Percentiles rank a stretch among this genome's conserved stretches.
Evolutionary conservation across 768 basidiomycete genomes (phyloP).

Genomic region (Clitopilus hobsonii): DNA sequence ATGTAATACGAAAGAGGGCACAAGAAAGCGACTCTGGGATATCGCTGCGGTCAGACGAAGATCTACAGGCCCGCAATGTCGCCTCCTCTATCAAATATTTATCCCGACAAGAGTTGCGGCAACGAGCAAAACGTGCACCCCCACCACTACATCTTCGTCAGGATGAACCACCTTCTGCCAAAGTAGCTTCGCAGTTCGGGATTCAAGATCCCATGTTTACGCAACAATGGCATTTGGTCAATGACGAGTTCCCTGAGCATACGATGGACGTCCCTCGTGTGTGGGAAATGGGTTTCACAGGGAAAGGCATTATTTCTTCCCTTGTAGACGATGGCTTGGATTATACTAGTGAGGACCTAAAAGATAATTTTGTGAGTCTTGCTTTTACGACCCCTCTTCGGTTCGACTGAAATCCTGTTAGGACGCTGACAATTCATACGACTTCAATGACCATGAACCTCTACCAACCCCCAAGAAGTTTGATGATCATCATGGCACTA

Average conservation of each 20-base stretch:
- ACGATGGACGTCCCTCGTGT: slow-evolving; percentile 91
- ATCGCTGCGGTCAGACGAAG: slow-evolving; percentile 35
- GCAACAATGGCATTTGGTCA: slow-evolving; percentile 92
- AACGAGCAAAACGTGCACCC: slow-evolving; percentile 74
- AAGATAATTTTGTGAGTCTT: slow-evolving; percentile 82
- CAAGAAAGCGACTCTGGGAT: slow-evolving; percentile 14
- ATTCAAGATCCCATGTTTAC: slow-evolving; percentile 79
- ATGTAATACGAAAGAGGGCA: slow-evolving; percentile 34
- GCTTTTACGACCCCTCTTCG: slow-evolving; percentile 1
- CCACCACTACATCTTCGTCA: slow-evolving; percentile 37
- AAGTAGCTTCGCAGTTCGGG: slow-evolving; percentile 1
- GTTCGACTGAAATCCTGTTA: slow-evolving; percentile 37
- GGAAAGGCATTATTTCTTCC: slow-evolving; percentile 80
- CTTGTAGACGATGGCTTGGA: slow-evolving; percentile 96
- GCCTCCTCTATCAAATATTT: slow-evolving; percentile 58
- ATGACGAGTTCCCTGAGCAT: slow-evolving; percentile 74
- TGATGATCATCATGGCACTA: slow-evolving; percentile 96
- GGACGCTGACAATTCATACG: slow-evolving; percentile 86
- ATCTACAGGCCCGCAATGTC: slow-evolving; percentile 34
- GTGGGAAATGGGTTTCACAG: slow-evolving; percentile 90
- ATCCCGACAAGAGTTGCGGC: slow-evolving; percentile 58
- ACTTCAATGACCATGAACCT: slow-evolving; percentile 91
- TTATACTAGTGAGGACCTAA: slow-evolving; percentile 81
- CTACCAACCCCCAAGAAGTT: slow-evolving; percentile 83
- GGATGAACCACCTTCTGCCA: background rate